Evolutionary conservation across 345 rosid genomes (phyloP), one percentile per base, ranked within the genome.

Genomic region (Fremontodendron californicum): DNA sequence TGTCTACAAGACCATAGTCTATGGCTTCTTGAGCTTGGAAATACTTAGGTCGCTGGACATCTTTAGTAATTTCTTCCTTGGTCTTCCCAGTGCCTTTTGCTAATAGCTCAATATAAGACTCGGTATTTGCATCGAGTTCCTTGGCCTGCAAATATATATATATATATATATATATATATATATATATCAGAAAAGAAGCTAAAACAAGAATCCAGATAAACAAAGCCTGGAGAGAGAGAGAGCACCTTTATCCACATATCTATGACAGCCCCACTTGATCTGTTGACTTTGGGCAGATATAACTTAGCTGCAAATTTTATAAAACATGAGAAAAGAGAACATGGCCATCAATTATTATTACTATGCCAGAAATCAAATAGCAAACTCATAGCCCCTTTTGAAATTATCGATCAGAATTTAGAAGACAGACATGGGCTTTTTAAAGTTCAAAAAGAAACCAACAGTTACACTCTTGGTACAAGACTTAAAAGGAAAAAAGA

Each of bases 241-340:
- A 75, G 37, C 48, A 93, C 98, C 97, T 91, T 90, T 80, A 90
- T 84, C 94, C 96, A 93, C 98, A 92, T 90, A 80, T 96, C 98
- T 64, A 85, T 88, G 52, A 74, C 92, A 76, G 91, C 85, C 66
- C 98, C 98, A 54, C 93, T 88, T n/a, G 99, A 93, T 82, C 81
- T 88, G 77, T 76, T 80, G 64, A 91, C 89, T 84, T 85, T 86
- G 37, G 99, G 99, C 83, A 93, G 81, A 80, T 92, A 87, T 29
- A 96, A 68, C 76, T 88, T 92, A 46, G 92, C 99, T 91, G 94
- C 86, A 89, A 66, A 63, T 54, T 35, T 77, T 51, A n/a, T 15
- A 62, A 58, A 55, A 80, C 35, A 71, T 31, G 58, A 33, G 54
- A 55, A 70, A 69, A 40, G 27, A 37, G 10, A 66, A 6, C n/a